Conservation (phyloP, 495 filamentous ascomycete genomes). For the Chaetomidium leptoderma region DNA sequence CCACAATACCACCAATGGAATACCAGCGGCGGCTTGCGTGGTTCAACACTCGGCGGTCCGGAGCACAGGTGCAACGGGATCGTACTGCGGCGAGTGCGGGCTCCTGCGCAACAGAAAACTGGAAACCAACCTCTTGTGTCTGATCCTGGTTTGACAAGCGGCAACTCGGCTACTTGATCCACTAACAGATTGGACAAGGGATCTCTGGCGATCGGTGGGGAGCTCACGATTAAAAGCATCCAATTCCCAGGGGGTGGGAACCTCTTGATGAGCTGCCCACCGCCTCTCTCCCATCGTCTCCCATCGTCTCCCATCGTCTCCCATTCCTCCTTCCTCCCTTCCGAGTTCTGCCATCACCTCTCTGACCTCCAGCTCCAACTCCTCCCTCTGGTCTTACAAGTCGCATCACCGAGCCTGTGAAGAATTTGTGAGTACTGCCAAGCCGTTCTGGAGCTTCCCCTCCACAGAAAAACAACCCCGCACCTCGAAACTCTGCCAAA, state of each 20-base stretch:
- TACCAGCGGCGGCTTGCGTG: no score
- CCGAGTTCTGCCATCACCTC: neutral
- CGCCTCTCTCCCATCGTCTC: constrained; percentile 2
- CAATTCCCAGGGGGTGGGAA: constrained; percentile 12
- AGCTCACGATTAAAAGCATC: constrained; percentile 30
- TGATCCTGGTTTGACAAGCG: constrained; percentile 20
- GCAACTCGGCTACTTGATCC: constrained; percentile 17
- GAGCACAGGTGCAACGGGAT: neutral
- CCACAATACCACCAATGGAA: neutral
- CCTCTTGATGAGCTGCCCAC: constrained; percentile 5
- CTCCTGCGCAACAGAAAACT: constrained; percentile 11
- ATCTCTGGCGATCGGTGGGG: constrained; percentile 10
- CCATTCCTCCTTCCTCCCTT: constrained; percentile 4
- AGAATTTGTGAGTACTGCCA: constrained; percentile 6
- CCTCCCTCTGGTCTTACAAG: neutral
- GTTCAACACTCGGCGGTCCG: neutral
- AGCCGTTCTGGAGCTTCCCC: constrained; percentile 16
- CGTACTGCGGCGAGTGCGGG: neutral
- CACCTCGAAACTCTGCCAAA: constrained; percentile 18
- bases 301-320: no score
- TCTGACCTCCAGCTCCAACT: neutral
- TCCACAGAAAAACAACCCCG: constrained; percentile 18
- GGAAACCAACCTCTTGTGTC: neutral
- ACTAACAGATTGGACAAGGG: constrained; percentile 23
- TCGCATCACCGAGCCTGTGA: neutral